Evolutionary conservation across 116 monocot genomes (phyloP).

Genomic region (Trichopus zeylanicus): DNA sequence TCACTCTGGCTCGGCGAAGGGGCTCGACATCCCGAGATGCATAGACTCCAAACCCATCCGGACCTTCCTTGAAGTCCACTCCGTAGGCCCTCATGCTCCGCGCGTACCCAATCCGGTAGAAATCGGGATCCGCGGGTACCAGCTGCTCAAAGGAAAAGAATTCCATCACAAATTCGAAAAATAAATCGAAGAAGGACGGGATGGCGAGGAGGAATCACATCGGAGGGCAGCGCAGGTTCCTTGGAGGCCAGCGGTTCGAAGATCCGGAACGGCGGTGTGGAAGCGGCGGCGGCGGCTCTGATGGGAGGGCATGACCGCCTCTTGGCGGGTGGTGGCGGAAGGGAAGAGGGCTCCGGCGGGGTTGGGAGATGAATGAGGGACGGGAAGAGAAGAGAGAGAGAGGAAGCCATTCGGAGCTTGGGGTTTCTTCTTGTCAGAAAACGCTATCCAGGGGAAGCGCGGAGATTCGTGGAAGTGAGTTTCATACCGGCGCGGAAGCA

Average conservation of each 20-base stretch:
- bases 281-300: conserved; percentile 22
- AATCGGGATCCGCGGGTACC: conserved; percentile 85
- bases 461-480: no score
- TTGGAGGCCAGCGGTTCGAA: conserved; percentile 43
- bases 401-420: conserved; percentile 24
- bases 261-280: conserved; percentile 33
- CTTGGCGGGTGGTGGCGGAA: background rate
- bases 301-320: conserved; percentile 6
- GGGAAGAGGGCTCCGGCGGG: conserved; percentile 7
- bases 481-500: no score
- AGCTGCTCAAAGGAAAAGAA: conserved; percentile 24
- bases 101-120: conserved; percentile 80
- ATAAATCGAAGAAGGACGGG: background rate
- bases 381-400: conserved; percentile 8
- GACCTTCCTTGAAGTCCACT: conserved; percentile 87
- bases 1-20: conserved; percentile 59
- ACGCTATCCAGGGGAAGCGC: background rate
- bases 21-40: conserved; percentile 81
- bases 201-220: conserved; percentile 9
- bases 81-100: conserved; percentile 82
- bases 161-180: background rate
- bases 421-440: background rate
- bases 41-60: conserved; percentile 81
- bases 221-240: conserved; percentile 16
- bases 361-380: background rate